Evolutionary conservation across 768 basidiomycete genomes (phyloP).

Genomic region (Hirschioporus abietinus): DNA sequence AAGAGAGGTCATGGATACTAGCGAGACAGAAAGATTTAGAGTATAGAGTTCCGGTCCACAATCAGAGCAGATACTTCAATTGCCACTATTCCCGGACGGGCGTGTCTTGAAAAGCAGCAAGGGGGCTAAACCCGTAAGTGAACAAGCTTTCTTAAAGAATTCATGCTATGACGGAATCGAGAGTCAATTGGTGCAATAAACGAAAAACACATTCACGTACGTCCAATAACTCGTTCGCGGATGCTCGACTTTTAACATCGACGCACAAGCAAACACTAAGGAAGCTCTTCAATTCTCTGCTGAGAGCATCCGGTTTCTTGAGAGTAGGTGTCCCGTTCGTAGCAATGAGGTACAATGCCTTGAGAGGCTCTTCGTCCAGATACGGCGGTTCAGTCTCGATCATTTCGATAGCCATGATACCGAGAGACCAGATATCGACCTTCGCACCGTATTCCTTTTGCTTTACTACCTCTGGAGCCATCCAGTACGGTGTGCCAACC

Average conservation of each 20-base stretch:
- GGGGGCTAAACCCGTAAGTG: conserved; percentile 75
- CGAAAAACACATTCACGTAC: conserved; percentile 37
- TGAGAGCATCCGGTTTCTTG: conserved; percentile 91
- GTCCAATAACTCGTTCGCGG: conserved; percentile 78
- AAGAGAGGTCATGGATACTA: conserved; percentile 12
- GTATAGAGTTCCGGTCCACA: neutral
- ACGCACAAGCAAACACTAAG: conserved; percentile 97
- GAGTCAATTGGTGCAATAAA: no score
- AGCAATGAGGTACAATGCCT: conserved; percentile 92
- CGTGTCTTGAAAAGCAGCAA: conserved; percentile 69
- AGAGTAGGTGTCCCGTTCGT: conserved; percentile 98
- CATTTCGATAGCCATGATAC: conserved; percentile 99
- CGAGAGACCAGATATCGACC: conserved; percentile 95
- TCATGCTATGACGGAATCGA: conserved; percentile 66
- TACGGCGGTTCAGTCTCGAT: conserved; percentile 97
- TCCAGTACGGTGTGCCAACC: conserved; percentile 98
- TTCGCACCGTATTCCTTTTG: conserved; percentile 96
- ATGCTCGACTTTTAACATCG: conserved; percentile 90
- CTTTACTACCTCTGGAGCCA: conserved; percentile 98
- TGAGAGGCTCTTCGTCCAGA: conserved; percentile 90
- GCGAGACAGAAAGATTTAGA: conserved; percentile 7
- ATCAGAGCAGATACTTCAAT: neutral
- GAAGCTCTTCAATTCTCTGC: conserved; percentile 91
- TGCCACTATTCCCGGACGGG: neutral
- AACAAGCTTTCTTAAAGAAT: conserved; percentile 87